A percentile compares a stretch with the other conserved stretches of the same genome.
phyloP scores from a whole-genome alignment of 441 rosid species.

The Croton setiger region DNA sequence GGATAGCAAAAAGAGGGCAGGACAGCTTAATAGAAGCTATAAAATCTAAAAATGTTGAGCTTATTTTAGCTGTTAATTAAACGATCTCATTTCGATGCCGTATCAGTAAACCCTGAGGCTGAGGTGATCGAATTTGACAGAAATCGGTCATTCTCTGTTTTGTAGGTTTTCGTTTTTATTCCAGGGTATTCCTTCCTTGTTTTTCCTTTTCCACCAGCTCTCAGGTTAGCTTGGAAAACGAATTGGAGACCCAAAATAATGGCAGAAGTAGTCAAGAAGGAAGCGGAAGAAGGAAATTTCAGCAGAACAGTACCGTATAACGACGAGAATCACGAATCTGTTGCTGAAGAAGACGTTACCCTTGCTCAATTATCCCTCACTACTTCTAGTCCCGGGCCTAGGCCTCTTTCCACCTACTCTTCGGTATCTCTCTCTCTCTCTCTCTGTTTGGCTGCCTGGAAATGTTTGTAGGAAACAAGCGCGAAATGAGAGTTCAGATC shows the following conservation, averaged over 20 bases:
- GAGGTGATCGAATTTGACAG: no score
- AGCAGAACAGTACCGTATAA: slow-evolving; percentile 15
- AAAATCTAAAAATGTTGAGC: no score
- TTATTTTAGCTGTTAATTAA: no score
- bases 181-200: slow-evolving; percentile 3
- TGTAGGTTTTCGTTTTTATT: background rate
- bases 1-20: no score
- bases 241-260: background rate
- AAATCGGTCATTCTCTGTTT: background rate
- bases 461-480: background rate
- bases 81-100: no score
- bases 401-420: slow-evolving; percentile 18
- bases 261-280: slow-evolving; percentile 33
- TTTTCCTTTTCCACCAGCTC: background rate
- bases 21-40: no score
- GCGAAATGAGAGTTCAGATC: slow-evolving; percentile 19
- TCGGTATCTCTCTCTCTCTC: slow-evolving; percentile 16
- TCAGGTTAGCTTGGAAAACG: slow-evolving; percentile 18
- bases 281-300: slow-evolving; percentile 30
- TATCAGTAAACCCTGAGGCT: no score
- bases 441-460: background rate
- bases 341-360: slow-evolving; percentile 27
- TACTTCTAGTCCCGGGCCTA: slow-evolving; percentile 14
- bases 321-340: slow-evolving; percentile 7
- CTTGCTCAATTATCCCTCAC: slow-evolving; percentile 28